Base-by-base conservation (phyloP, 257 asterid species). In the Solanum appendiculatum region DNA sequence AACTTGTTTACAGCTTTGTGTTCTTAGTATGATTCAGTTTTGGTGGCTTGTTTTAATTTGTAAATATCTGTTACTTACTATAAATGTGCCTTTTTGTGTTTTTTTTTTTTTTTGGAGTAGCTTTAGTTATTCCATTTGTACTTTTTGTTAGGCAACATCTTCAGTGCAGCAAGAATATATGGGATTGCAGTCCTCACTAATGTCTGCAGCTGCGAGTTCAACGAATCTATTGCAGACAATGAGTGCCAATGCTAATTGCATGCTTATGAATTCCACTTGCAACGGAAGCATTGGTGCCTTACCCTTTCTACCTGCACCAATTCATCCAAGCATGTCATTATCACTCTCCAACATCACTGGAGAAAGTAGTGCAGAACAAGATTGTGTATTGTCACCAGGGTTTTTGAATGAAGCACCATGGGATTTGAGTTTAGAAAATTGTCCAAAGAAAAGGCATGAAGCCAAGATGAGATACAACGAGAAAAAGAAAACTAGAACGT, bases 401-500 rank as follows among this genome's bases (percentile, higher is more conserved):
- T 90, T 94, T 81, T 92, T 95, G 6, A 54, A 91, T 0, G 88
- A 92, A 13, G 97, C 94, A 91, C 5, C 92, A 8, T 94, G 98
- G 97, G 95, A 96, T 25, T 87, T 95, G 2, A 92, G 86, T 74
- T 85, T 92, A 23, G 94, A 94, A 84, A 89, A 90, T 66, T 86
- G 92, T 86, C 98, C 96, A 40, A 94, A 87, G 68, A 95, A 96
- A 20, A 92, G 99, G 87, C 95, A 92, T 58, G 92, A 93, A 85
- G 99, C 99, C 36, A 94, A 91, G 94, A 94, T 94, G 94, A 93
- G 99, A 90, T 96, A 94, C 91, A 89, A 92, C 16, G 99, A 93
- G 78, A 96, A 96, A 91, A 95, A 94, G 95, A 94, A 94, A 88
- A 95, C 92, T 44, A 89, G 98, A 87, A 94, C 83, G 99, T 94